Evolutionary conservation across 148 eudicot genomes (phyloP).

Genomic region (Tetragonia tetragonoides): DNA sequence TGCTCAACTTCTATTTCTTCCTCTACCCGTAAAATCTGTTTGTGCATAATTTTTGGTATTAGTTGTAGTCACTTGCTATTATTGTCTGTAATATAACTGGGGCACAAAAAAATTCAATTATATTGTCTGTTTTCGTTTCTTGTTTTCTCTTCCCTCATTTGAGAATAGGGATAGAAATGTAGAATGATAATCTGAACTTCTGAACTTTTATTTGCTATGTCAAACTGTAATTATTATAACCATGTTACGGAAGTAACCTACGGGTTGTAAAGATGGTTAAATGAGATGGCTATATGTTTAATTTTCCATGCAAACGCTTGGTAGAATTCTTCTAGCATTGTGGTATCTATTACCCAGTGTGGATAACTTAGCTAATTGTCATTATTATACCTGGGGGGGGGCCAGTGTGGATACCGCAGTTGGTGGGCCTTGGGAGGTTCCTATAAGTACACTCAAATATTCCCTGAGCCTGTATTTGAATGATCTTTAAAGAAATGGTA

Average conservation of each 20-base stretch:
- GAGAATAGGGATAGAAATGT: neutral
- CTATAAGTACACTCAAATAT: neutral
- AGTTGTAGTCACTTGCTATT: neutral
- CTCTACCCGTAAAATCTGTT: neutral
- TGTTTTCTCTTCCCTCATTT: neutral
- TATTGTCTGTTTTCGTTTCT: neutral
- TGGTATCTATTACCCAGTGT: neutral
- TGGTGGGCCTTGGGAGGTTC: neutral
- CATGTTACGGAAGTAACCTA: neutral
- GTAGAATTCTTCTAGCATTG: neutral
- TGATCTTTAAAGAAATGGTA: neutral
- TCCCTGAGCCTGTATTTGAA: neutral
- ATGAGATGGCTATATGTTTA: neutral
- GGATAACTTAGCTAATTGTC: neutral
- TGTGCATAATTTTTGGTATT: neutral
- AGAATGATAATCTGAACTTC: neutral
- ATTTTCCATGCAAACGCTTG: neutral
- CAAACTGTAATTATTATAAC: neutral
- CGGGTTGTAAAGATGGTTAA: neutral
- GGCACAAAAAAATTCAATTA: neutral
- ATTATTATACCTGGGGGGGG: too few relatives aligned
- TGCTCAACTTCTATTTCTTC: neutral
- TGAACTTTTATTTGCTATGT: too few relatives aligned
- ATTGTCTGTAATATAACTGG: neutral
- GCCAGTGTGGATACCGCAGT: neutral